Conservation (phyloP, 2,329 filamentous ascomycete species). For the Fusarium proliferatum region DNA sequence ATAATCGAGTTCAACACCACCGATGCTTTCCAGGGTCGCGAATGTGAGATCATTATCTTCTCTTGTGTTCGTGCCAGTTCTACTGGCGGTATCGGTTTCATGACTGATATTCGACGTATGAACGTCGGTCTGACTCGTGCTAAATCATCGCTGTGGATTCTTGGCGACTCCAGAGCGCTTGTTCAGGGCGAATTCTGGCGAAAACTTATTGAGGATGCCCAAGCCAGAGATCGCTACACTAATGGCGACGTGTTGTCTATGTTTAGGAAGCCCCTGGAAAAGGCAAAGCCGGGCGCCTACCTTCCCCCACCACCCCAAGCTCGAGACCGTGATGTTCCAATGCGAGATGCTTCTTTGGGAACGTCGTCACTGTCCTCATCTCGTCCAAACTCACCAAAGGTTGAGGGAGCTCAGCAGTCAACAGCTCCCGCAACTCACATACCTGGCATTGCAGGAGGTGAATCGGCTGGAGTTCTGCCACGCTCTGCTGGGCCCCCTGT, state of each 20-base stretch:
- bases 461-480: slow-evolving; percentile 32
- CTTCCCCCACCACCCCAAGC: slow-evolving; percentile 12
- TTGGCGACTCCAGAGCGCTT: slow-evolving; percentile 90
- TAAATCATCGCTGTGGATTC: slow-evolving; percentile 95
- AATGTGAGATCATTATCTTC: slow-evolving; percentile 98
- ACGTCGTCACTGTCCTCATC: slow-evolving; percentile 19
- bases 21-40: slow-evolving; percentile 95
- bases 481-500: slow-evolving; percentile 50
- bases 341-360: slow-evolving; percentile 34
- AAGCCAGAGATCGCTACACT: slow-evolving; percentile 79
- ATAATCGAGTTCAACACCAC: slow-evolving; percentile 98
- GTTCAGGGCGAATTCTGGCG: slow-evolving; percentile 92
- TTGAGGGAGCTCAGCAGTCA: slow-evolving; percentile 4
- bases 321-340: slow-evolving; percentile 29
- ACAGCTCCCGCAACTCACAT: slow-evolving; percentile 10
- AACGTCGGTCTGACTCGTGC: slow-evolving; percentile 98
- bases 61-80: slow-evolving; percentile 94
- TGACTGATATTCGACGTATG: slow-evolving; percentile 98
- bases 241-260: slow-evolving; percentile 67
- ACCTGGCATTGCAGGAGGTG: slow-evolving; percentile 34
- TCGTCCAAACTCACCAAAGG: slow-evolving; percentile 24
- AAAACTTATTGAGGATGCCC: slow-evolving; percentile 85
- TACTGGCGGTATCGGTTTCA: slow-evolving; percentile 97
- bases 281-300: slow-evolving; percentile 46
- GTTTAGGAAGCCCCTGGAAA: slow-evolving; percentile 58